Base-by-base conservation (phyloP, 2,329 filamentous ascomycete genomes). In the Tolypocladium sp. region DNA sequence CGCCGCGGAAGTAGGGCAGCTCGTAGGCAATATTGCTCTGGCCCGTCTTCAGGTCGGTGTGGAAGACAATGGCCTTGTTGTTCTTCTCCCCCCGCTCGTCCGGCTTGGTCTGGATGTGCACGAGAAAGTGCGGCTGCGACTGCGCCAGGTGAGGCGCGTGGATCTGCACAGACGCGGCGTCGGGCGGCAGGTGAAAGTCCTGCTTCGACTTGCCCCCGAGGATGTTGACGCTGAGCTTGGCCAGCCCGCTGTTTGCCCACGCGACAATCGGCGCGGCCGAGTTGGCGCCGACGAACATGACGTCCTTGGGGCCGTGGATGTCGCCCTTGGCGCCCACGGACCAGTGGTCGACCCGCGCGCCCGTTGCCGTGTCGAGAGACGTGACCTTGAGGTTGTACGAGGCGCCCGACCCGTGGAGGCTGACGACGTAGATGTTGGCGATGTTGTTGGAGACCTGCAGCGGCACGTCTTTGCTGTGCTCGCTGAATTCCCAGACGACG, bases 51-150 rank as follows among this genome's bases (percentile, higher is more conserved):
- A 90, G 73, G 65, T 96, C 83, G 60, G 95, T 82, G 67, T 96
- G 91, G 69, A 88, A 97, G 37, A 97, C 88, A 62, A 95, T 89
- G 3, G 89, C 93, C 78, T 89, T 91, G 69, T 92, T 90, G 22
- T 85, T 56, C 52, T 42, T 51, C 15, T 57, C 55, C 30, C 55
- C 58, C 20, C 7, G 20, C 9, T 38, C 56, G 27, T 60, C 85
- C 3, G 77, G 77, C 41, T 79, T 79, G 0, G 90, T 90, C 66
- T 87, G 81, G 66, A 85, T 91, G 65, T 96, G 90, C 6, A 96
- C 89, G 38, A 97, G 77, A 76, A 97, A 95, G 75, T 96, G 91
- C 42, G 91, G 80, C 53, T 86, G 79, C 4, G 90, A 88, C 68
- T 89, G 88, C 37, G 85, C 75, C 58, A 88, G 79, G 63, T 86